Base-by-base conservation (phyloP, 805 yeast genomes). In the Candida berthetii region DNA sequence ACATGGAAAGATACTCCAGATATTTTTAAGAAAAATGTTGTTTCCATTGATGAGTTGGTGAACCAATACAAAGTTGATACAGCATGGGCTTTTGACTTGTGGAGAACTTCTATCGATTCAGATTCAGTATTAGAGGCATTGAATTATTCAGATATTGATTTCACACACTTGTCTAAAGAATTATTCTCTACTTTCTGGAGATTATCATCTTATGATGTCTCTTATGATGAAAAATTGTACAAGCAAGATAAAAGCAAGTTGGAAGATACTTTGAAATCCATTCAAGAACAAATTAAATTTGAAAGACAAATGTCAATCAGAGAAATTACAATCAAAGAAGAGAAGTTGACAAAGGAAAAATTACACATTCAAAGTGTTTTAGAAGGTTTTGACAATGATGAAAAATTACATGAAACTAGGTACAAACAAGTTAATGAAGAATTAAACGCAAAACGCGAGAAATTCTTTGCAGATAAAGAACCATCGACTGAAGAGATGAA, bases 21-120 rank as follows among this genome's bases (percentile, higher is more conserved):
- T 0, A 50, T 58, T 1, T 66, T 75, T 31, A 43, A 50, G 0
- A 40, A 55, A 0, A 52, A 62, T 8, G 61, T 82, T 48, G 41
- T 71, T 1, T 55, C 77, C 1, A 55, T 77, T 17, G 58, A 60
- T 11, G 64, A 62, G 3, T 60, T 84, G 31, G 53, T 68, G 2
- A 48, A 53, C 3, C 57, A 67, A 2, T 78, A 68, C 46, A 62
- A 68, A 2, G 64, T 83, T 8, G 67, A 76, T 3, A 59, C 75
- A 0, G 69, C 71, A 16, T 82, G 91, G 87, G 80, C 80, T 0
- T 87, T 86, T 62, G 86, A 82, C 46, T 54, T 87, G 2, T 88
- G 96, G 95, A 72, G 96, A 55, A 55, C 52, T 39, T 47, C 63
- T 54, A 45, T 69, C 58, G 58, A 60, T 40, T 46, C 53, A 46